These are phyloP conservation scores for Boletus huronensis DNA, from an alignment of 768 basidiomycete species.

Conservation along the genomic window DNA sequence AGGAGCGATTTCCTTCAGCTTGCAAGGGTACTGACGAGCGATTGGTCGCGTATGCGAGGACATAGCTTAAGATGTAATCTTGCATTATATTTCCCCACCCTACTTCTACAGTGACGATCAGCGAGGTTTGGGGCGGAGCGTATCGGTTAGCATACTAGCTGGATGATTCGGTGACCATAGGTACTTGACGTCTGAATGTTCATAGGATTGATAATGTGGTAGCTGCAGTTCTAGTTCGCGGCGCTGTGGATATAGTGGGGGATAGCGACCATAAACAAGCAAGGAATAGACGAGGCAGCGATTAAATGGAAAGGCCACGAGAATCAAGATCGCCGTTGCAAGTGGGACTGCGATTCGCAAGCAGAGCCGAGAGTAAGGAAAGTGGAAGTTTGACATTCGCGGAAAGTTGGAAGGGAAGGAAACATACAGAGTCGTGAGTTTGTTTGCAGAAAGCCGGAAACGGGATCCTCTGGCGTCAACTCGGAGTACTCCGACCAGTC, in stretches of 20 bases:
- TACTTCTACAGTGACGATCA: slow-evolving; percentile 20
- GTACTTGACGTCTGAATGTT: not conserved
- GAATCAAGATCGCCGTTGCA: not conserved
- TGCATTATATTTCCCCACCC: slow-evolving; percentile 41
- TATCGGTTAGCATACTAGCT: not conserved
- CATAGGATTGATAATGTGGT: not conserved
- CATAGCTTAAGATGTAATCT: slow-evolving; percentile 33
- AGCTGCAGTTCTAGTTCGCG: not conserved
- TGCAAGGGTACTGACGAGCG: slow-evolving; percentile 29
- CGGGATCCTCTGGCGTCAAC: not conserved
- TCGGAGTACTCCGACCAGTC: no score
- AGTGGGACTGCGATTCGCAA: not conserved
- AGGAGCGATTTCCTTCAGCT: not conserved
- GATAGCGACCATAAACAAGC: not conserved
- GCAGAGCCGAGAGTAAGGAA: not conserved
- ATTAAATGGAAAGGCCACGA: not conserved
- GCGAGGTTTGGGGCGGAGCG: not conserved
- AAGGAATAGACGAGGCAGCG: not conserved
- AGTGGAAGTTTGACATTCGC: not conserved
- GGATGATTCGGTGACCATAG: not conserved
- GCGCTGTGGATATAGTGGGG: not conserved
- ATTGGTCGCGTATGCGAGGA: slow-evolving; percentile 33
- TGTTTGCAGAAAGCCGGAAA: not conserved
- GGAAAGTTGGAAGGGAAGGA: not conserved
- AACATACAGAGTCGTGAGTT: not conserved